phyloP scores from a whole-genome alignment of 331 rosid genomes.

The Prunus yedoensis region DNA sequence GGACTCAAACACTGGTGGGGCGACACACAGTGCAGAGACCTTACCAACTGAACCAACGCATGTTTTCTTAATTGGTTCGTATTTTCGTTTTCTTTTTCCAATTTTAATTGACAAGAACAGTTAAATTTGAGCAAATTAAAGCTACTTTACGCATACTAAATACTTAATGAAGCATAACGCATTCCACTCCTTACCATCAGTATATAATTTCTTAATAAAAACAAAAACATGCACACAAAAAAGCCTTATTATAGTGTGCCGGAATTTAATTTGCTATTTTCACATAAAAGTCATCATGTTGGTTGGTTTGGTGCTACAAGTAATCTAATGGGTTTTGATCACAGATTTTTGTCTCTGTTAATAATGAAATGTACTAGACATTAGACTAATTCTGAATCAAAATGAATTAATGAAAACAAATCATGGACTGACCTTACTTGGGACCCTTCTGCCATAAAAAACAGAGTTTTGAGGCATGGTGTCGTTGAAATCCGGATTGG shows the following conservation, averaged over 20 bases:
- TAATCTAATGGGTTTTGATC: neutral
- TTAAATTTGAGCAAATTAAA: neutral
- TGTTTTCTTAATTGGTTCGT: too few species aligned
- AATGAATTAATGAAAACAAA: neutral
- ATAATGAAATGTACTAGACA: too few species aligned
- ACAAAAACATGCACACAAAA: too few species aligned
- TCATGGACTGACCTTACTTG: conserved; percentile 60
- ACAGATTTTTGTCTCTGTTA: neutral
- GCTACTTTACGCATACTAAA: neutral
- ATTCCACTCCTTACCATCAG: neutral
- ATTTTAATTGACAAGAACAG: neutral
- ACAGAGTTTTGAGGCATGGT: conserved; percentile 39
- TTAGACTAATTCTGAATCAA: neutral
- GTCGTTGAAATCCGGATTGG: conserved; percentile 48
- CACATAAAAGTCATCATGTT: neutral
- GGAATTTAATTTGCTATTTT: neutral
- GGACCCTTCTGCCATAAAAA: conserved; percentile 57
- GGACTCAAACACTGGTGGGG: too few species aligned
- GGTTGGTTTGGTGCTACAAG: too few species aligned
- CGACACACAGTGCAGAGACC: too few species aligned
- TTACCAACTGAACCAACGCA: too few species aligned
- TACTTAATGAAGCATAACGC: neutral
- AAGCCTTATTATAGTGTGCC: neutral
- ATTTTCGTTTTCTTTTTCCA: neutral
- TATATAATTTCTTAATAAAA: neutral